A percentile compares a stretch with the other conserved stretches of the same genome.
Conservation (phyloP, 192 early-diverging fungal genomes). For the Linnemannia hyalina region DNA sequence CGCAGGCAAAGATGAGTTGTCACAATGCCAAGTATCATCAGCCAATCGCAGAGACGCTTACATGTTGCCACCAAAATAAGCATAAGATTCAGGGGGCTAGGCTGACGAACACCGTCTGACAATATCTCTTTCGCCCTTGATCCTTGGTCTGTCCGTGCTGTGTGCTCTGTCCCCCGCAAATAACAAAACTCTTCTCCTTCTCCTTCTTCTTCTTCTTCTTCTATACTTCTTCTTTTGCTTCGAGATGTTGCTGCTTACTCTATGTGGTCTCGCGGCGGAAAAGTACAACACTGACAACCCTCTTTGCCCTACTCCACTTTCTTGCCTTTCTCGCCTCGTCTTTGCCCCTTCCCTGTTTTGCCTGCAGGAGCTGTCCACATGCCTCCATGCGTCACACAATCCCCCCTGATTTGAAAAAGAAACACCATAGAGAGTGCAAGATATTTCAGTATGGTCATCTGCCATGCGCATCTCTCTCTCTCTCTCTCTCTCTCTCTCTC, state of each 20-base stretch:
- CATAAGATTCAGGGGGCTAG: no score
- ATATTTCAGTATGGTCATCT: neutral
- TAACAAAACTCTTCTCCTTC: neutral
- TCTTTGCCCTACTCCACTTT: neutral
- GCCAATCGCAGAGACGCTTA: no score
- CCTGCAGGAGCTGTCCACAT: neutral
- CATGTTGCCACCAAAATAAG: no score
- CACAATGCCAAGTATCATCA: no score
- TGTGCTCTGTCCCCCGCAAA: neutral
- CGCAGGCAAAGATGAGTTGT: no score
- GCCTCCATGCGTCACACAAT: neutral
- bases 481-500: no score
- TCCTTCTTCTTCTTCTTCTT: neutral
- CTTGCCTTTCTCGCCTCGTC: neutral
- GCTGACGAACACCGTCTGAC: no score
- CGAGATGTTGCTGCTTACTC: neutral
- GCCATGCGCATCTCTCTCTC: neutral
- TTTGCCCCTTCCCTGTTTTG: neutral
- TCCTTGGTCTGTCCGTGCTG: no score
- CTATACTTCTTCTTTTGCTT: neutral
- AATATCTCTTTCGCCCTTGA: neutral
- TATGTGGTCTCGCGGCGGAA: no score
- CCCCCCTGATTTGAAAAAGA: conserved; percentile 2
- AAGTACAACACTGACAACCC: neutral
- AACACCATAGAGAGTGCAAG: neutral